Evolutionary conservation across 768 basidiomycete species (phyloP).

Genomic region (Pleurotus sapidus): DNA sequence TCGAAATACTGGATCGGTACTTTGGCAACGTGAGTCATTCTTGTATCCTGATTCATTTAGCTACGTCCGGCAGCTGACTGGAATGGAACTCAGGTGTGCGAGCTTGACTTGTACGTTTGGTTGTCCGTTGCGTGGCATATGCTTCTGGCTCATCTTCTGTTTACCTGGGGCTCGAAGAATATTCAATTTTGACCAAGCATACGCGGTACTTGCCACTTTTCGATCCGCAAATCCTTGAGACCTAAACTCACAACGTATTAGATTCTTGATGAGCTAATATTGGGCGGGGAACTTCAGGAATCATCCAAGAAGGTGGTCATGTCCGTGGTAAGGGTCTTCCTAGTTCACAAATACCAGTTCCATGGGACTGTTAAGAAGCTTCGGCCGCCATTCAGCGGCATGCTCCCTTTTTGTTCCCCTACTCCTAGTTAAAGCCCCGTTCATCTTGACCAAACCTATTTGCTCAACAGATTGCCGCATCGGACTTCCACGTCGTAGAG

Average conservation of each 20-base stretch:
- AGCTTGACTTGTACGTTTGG: slow-evolving; percentile 78
- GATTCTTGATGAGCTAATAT: slow-evolving; percentile 91
- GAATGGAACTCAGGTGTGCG: slow-evolving; percentile 62
- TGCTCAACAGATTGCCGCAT: not conserved
- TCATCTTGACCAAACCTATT: too few relatives aligned
- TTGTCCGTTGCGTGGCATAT: not conserved
- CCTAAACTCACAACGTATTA: slow-evolving; percentile 21
- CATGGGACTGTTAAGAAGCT: not conserved
- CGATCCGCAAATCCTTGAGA: not conserved
- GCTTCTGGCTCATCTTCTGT: too few relatives aligned
- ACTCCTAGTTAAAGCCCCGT: too few relatives aligned
- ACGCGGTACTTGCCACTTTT: slow-evolving; percentile 52
- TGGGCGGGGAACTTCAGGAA: slow-evolving; percentile 93
- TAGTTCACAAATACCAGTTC: not conserved
- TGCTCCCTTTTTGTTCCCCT: slow-evolving; percentile 27
- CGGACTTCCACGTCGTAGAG: not conserved
- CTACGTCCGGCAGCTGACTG: not conserved
- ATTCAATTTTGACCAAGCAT: slow-evolving; percentile 97
- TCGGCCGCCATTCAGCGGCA: slow-evolving; percentile 7
- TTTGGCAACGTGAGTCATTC: slow-evolving; percentile 78
- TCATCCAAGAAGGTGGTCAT: slow-evolving; percentile 78
- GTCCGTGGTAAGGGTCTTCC: slow-evolving; percentile 41
- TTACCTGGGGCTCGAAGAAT: slow-evolving; percentile 47
- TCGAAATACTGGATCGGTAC: slow-evolving; percentile 84
- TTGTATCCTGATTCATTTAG: not conserved